Conservation (phyloP, 108 stramenopile genomes). For the Pinguiococcus pyrenoidosus region DNA sequence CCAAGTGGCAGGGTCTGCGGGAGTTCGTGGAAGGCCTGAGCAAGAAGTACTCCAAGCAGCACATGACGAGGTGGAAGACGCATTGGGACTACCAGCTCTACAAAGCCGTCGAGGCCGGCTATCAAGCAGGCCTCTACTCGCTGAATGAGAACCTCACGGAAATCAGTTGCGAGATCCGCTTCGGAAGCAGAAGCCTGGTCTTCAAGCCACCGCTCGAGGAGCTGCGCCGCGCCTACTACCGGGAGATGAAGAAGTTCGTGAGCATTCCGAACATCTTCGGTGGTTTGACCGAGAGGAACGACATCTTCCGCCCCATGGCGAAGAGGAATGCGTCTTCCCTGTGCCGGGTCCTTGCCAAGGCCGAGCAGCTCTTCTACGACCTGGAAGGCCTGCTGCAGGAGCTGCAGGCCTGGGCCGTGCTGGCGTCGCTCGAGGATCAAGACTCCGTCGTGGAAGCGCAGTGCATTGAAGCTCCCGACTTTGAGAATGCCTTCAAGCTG, state of each 20-base stretch:
- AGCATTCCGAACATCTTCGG: conserved; percentile 24
- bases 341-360: conserved; percentile 38
- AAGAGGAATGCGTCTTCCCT: conserved; percentile 19
- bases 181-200: conserved; percentile 13
- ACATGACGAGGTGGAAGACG: conserved; percentile 30
- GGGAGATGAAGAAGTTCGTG: conserved; percentile 45
- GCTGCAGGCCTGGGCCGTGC: conserved; percentile 20
- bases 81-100: conserved; percentile 53
- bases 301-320: conserved; percentile 32
- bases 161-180: conserved; percentile 30
- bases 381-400: conserved; percentile 14
- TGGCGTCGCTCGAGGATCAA: conserved; percentile 35
- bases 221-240: conserved; percentile 39
- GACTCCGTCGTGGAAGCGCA: not conserved
- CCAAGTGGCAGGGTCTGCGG: conserved; percentile 21
- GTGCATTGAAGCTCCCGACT: conserved; percentile 1
- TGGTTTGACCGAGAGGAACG: conserved; percentile 13
- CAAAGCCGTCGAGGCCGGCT: conserved; percentile 48
- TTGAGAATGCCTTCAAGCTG: conserved; percentile 33
- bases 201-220: conserved; percentile 48
- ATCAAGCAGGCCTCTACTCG: conserved; percentile 40
- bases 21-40: conserved; percentile 13
- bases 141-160: conserved; percentile 42
- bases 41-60: conserved; percentile 18
- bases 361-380: conserved; percentile 35